Base-by-base conservation (phyloP, 768 basidiomycete genomes). In the Mycena latifolia region DNA sequence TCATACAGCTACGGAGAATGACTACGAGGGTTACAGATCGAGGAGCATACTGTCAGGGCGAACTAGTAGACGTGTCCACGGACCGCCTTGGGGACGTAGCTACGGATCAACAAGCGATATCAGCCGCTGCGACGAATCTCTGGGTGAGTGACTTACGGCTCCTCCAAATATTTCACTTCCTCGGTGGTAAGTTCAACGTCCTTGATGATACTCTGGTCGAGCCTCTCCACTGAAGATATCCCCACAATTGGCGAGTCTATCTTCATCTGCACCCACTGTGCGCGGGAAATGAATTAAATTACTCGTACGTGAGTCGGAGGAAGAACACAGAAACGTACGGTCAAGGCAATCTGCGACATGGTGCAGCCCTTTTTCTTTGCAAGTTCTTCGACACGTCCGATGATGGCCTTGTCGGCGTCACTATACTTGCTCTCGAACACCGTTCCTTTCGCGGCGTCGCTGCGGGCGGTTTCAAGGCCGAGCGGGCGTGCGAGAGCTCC, bases 311-410 rank as follows among this genome's bases (percentile, higher is more conserved):
- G n/a, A n/a, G n/a, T n/a, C n/a, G n/a, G n/a, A n/a, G n/a, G n/a
- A n/a, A n/a, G n/a, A n/a, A n/a, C n/a, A n/a, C n/a, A n/a, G 31
- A 6, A 20, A 65, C 65, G n/a, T n/a, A 61, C 65, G 9, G 83
- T 80, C 18, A 84, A 61, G 4, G 84, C 80, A 45, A 85, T 74
- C 65, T 85, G 83, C 7, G 80, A 77, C 85, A 85, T 86, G 28
- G 75, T 75, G 43, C 77, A 69, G 0, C 78, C 80, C 50, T 77
- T 77, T 72, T 81, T 80, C 66, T 75, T 76, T 5, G 85, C 81
- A 11, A 86, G 54, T 65, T 81, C 76, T 56, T 83, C 77, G 22
- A 85, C 79, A 15, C 80, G 76, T n/a, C 69, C 70, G 66, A 80
- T 75, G 41, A 82, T 81, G 22, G 67, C 69, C 47, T 75, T 72